A percentile compares a stretch with the other conserved stretches of the same genome.
Evolutionary conservation across 1,284 basidiomycete species (phyloP).

Genomic region (Ustilago crameri): DNA sequence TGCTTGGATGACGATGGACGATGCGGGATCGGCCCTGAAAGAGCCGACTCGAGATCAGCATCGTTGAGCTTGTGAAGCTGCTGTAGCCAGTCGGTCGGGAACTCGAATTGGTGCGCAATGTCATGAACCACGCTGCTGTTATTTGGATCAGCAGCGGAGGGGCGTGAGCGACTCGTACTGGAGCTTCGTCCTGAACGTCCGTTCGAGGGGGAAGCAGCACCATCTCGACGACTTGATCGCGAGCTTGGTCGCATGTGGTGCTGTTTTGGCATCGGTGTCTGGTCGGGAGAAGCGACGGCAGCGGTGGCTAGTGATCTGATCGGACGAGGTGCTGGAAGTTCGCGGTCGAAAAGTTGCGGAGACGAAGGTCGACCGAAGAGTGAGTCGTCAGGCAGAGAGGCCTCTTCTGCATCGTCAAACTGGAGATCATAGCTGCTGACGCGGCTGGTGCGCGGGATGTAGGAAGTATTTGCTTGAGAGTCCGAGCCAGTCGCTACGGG

Average conservation of each 20-base stretch:
- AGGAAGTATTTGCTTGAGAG: constrained; percentile 15
- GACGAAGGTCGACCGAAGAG: constrained; percentile 40
- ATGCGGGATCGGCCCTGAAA: constrained; percentile 39
- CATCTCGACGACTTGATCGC: constrained; percentile 24
- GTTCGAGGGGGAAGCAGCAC: constrained; percentile 25
- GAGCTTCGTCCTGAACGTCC: constrained; percentile 19
- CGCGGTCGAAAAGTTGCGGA: constrained; percentile 27
- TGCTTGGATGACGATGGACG: constrained; percentile 19
- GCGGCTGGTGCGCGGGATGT: constrained; percentile 41
- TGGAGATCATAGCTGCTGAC: constrained; percentile 50
- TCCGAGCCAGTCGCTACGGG: not conserved
- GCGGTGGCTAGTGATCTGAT: constrained; percentile 3
- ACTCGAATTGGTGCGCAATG: constrained; percentile 32
- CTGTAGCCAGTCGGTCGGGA: constrained; percentile 37
- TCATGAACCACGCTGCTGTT: constrained; percentile 17
- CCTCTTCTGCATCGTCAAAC: constrained; percentile 48
- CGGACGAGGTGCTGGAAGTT: constrained; percentile 12
- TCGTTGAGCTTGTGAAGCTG: constrained; percentile 34
- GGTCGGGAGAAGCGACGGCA: constrained; percentile 28
- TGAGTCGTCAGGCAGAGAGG: constrained; percentile 25
- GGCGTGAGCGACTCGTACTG: constrained; percentile 16
- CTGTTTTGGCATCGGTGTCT: constrained; percentile 47
- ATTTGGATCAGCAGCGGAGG: constrained; percentile 1
- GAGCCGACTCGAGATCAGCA: constrained; percentile 26
- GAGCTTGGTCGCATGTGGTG: constrained; percentile 19